Percentiles rank a stretch among this genome's conserved stretches.
Evolutionary conservation across 225 moss, liverwort and hornwort genomes (phyloP).

Genomic region (Polytrichum formosum): DNA sequence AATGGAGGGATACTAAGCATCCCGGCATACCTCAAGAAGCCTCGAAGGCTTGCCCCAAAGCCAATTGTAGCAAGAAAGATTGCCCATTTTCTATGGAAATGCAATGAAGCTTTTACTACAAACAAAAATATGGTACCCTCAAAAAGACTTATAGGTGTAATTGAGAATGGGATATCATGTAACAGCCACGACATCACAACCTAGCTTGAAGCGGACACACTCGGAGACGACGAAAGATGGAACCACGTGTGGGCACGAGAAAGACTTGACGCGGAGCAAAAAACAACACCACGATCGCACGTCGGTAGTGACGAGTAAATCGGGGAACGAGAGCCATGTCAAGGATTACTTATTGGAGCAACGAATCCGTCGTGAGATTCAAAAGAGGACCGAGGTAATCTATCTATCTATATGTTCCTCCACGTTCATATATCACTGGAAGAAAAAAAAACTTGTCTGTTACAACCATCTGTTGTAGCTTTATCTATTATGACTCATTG

Average conservation of each 20-base stretch:
- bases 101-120: too few relatives aligned
- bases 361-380: conserved; percentile 5
- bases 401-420: fast-evolving
- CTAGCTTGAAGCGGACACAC: neutral
- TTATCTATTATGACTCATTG: too few relatives aligned
- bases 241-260: neutral
- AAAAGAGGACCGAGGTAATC: conserved; percentile 10
- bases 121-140: too few relatives aligned
- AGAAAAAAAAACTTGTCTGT: too few relatives aligned
- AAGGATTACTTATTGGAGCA: conserved; percentile 28
- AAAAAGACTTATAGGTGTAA: neutral
- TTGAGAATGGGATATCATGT: neutral
- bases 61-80: too few relatives aligned
- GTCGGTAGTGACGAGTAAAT: neutral
- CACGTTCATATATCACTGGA: neutral
- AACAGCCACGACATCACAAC: neutral
- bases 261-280: neutral
- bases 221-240: fast-evolving
- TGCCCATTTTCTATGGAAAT: too few relatives aligned
- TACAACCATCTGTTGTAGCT: too few relatives aligned
- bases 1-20: too few relatives aligned
- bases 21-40: too few relatives aligned
- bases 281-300: conserved; percentile 10
- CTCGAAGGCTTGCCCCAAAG: too few relatives aligned
- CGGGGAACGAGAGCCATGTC: neutral